Percentiles rank a stretch among this genome's conserved stretches.
phyloP scores from a whole-genome alignment of 2,329 filamentous ascomycete genomes.

The Corynespora cassiicola region DNA sequence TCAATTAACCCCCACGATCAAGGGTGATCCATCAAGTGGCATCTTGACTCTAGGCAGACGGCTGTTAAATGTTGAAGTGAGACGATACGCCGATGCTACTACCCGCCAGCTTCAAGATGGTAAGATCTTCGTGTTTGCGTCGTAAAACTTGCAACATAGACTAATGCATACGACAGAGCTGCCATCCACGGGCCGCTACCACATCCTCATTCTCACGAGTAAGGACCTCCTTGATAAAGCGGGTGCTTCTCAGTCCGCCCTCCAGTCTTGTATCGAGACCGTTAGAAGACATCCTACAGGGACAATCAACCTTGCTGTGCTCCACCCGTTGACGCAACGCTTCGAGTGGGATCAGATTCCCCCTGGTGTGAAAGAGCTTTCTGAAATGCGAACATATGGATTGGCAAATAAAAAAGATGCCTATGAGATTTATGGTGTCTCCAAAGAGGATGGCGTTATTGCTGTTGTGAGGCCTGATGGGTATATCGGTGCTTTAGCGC shows the following conservation, averaged over 20 bases:
- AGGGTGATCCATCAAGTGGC: not conserved
- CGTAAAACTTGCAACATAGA: too few species aligned
- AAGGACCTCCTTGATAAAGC: not conserved
- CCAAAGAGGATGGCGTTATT: not conserved
- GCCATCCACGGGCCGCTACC: not conserved
- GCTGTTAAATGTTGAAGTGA: constrained; percentile 3
- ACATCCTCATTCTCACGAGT: not conserved
- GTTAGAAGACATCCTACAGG: not conserved
- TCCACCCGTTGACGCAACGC: not conserved
- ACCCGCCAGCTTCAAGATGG: constrained; percentile 1
- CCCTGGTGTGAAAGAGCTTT: not conserved
- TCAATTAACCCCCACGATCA: not conserved
- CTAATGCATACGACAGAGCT: too few species aligned
- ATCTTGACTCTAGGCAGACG: not conserved
- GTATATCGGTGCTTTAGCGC: not conserved
- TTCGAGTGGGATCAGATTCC: not conserved
- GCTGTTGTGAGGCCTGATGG: not conserved
- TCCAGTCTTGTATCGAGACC: not conserved
- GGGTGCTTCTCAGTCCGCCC: not conserved
- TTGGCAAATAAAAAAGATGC: not conserved
- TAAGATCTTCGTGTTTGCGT: too few species aligned
- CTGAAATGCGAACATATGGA: not conserved
- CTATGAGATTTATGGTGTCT: not conserved
- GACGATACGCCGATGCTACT: constrained; percentile 1
- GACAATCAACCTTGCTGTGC: not conserved